Conservation (phyloP, 2,329 filamentous ascomycete genomes). For the Hypomyces rosellus region DNA sequence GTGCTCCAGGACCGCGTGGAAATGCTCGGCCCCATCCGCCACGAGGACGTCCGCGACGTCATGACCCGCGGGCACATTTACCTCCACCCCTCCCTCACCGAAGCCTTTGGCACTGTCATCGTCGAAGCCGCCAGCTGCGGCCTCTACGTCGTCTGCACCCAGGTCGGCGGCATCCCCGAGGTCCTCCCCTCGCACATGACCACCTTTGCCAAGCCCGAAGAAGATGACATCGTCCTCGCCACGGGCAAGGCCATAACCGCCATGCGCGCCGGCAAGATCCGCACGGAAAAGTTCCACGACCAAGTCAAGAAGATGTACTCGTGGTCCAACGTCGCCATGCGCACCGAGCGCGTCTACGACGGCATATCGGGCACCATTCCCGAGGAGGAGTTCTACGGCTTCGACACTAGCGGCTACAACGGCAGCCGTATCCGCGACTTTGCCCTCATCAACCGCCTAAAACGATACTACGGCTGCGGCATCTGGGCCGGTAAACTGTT, state of each 20-base stretch:
- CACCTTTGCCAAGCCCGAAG: conserved; percentile 91
- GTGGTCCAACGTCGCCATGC: conserved; percentile 90
- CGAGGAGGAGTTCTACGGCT: conserved; percentile 83
- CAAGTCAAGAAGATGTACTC: conserved; percentile 98
- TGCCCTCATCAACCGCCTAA: conserved; percentile 87
- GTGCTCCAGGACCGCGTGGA: conserved; percentile 90
- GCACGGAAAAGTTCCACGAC: conserved; percentile 91
- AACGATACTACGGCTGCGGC: conserved; percentile 95
- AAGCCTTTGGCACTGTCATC: conserved; percentile 96
- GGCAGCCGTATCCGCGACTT: conserved; percentile 75
- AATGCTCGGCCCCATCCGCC: conserved; percentile 83
- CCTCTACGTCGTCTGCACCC: conserved; percentile 91
- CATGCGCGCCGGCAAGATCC: conserved; percentile 76
- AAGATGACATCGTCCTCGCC: conserved; percentile 86
- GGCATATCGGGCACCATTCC: conserved; percentile 82
- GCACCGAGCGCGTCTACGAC: conserved; percentile 92
- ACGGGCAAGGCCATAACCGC: conserved; percentile 85
- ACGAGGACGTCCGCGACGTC: conserved; percentile 94
- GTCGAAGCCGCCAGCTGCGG: conserved; percentile 96
- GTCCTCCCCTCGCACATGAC: conserved; percentile 96
- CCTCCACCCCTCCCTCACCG: conserved; percentile 87
- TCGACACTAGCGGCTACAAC: conserved; percentile 63
- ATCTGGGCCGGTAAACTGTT: conserved; percentile 99
- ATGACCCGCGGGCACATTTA: conserved; percentile 98
- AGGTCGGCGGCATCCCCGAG: conserved; percentile 94